Percentiles rank a stretch among this genome's conserved stretches.
Evolutionary conservation across 495 filamentous ascomycete species (phyloP).

Genomic region (Penicillium verhagenii): DNA sequence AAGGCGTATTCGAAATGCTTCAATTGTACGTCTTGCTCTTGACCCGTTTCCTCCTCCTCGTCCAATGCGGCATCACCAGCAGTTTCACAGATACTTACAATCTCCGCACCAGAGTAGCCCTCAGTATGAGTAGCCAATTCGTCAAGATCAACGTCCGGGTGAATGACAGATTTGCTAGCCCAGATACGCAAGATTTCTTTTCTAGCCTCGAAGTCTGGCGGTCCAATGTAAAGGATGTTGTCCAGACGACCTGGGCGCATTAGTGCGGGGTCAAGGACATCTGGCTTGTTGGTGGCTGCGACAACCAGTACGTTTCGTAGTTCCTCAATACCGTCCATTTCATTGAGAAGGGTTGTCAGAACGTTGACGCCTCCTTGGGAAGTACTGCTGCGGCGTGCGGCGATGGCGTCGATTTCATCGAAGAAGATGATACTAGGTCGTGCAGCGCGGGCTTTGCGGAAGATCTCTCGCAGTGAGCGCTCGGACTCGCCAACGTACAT

Average conservation of each 20-base stretch:
- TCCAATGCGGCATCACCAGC: constrained; percentile 61
- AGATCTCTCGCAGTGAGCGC: constrained; percentile 81
- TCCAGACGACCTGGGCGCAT: constrained; percentile 88
- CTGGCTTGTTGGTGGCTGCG: constrained; percentile 93
- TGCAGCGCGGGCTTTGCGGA: constrained; percentile 81
- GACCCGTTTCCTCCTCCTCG: constrained; percentile 47
- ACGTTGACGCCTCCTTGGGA: constrained; percentile 68
- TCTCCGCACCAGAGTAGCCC: constrained; percentile 86
- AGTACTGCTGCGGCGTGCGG: constrained; percentile 61
- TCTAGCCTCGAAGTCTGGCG: constrained; percentile 73
- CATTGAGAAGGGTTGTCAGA: constrained; percentile 86
- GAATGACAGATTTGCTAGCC: constrained; percentile 57
- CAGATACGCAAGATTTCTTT: constrained; percentile 73
- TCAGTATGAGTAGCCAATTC: constrained; percentile 68
- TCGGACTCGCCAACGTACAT: constrained; percentile 99
- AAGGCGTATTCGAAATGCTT: constrained; percentile 66
- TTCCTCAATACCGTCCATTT: constrained; percentile 94
- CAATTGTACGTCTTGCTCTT: constrained; percentile 53
- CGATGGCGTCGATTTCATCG: constrained; percentile 95
- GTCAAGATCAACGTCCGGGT: constrained; percentile 63
- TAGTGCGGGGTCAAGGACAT: constrained; percentile 79
- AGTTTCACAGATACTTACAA: constrained; percentile 74
- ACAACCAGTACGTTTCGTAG: constrained; percentile 82
- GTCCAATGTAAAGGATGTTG: constrained; percentile 84
- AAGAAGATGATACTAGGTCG: constrained; percentile 96